Base-by-base conservation (phyloP, 1,284 basidiomycete genomes). In the Fistulinella cinereoalba region DNA sequence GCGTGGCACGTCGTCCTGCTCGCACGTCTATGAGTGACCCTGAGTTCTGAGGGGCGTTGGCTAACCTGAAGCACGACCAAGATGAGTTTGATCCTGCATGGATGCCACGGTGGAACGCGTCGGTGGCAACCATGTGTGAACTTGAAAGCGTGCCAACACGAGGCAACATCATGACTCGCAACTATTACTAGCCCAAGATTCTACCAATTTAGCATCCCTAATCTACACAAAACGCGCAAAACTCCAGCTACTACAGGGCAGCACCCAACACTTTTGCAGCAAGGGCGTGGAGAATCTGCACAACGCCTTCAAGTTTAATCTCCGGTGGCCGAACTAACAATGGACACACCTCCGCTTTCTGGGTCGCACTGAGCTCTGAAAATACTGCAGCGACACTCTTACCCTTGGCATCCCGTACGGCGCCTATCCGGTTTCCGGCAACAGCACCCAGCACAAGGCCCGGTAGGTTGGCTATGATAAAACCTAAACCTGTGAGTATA, bases 361-460 rank as follows among this genome's bases (percentile, higher is more conserved):
- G 89, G 43, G 73, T 73, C 3, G 82, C 79, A 15, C 83, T 85
- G 12, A 97, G 75, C 23, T 86, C 77, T 39, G 77, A 72, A 67
- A 99, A 99, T n/a, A 98, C 96, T 16, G 86, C 76, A 10, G 89
- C 91, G 19, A 97, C 92, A 52, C 85, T 86, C 75, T 91, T 92
- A 15, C 87, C 93, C 71, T 96, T 96, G 2, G 93, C 93, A 60
- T 97, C 93, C 44, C 93, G 76, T 44, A 97, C 76, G 2, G 91
- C 90, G 38, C 93, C 93, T 29, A 96, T 69, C 15, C 88, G 75
- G 60, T 92, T 93, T 0, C 93, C 93, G 0, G 89, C 89, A 56
- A 87, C 81, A 1, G 83, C 89, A 52, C 88, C 88, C 21, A 88
- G 68, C 71, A 90, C 77, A 23, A 84, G 62, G 3, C 93, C 93